Evolutionary conservation across 2,329 filamentous ascomycete species (phyloP).

Genomic region (Magnaporthales sp.): DNA sequence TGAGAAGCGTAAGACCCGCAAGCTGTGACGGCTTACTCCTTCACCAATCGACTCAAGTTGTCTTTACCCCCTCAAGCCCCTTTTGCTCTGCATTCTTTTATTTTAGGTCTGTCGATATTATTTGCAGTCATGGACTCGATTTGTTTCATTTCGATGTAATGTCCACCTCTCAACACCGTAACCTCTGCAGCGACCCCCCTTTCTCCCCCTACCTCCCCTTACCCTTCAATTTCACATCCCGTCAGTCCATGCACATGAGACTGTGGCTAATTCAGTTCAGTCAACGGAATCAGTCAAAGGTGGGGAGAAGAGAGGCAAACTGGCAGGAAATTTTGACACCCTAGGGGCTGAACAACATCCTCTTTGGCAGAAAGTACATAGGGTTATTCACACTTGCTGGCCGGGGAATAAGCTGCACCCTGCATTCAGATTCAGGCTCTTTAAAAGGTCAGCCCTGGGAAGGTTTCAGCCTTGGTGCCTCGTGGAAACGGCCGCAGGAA

Average conservation of each 20-base stretch:
- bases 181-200: neutral
- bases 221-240: neutral
- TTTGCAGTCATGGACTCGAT: neutral
- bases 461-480: neutral
- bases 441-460: neutral
- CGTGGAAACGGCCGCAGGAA: neutral
- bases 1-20: neutral
- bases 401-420: neutral
- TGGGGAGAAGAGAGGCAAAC: slow-evolving; percentile 29
- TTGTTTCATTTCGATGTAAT: neutral
- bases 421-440: neutral
- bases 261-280: neutral
- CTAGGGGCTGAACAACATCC: neutral
- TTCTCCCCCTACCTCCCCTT: neutral
- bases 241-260: neutral
- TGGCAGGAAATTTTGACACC: slow-evolving; percentile 24
- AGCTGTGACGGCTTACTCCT: neutral
- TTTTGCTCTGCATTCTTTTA: neutral
- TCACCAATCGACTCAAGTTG: slow-evolving; percentile 9
- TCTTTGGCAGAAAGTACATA: neutral
- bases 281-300: neutral
- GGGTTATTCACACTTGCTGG: neutral
- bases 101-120: neutral
- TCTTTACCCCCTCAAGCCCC: neutral
- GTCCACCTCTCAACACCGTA: neutral